Evolutionary conservation across 2,329 filamentous ascomycete species (phyloP).

Genomic region (Calonectria pteridis): DNA sequence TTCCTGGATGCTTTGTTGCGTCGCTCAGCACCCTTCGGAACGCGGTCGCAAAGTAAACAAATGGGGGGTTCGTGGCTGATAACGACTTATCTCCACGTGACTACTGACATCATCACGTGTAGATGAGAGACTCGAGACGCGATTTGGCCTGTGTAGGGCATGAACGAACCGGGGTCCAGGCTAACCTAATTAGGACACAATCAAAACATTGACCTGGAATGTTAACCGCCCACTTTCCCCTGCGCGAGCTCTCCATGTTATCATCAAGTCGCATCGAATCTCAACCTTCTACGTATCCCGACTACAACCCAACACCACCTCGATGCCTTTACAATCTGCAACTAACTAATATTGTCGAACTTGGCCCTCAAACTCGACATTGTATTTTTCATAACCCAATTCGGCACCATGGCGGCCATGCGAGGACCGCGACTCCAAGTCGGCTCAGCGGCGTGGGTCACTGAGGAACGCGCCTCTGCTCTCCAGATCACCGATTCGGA

Average conservation of each 20-base stretch:
- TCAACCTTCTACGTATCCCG: conserved; percentile 32
- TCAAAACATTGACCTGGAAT: conserved; percentile 56
- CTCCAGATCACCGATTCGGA: conserved; percentile 82
- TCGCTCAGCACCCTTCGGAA: conserved; percentile 42
- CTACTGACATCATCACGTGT: conserved; percentile 32
- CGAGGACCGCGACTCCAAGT: conserved; percentile 74
- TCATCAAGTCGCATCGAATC: conserved; percentile 30
- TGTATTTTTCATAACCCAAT: conserved; percentile 24
- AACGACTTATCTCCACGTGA: conserved; percentile 56
- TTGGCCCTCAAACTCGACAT: conserved; percentile 21
- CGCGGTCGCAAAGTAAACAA: conserved; percentile 58
- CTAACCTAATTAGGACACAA: conserved; percentile 52
- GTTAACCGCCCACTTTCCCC: conserved; percentile 25
- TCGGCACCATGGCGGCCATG: conserved; percentile 57
- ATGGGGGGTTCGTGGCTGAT: conserved; percentile 52
- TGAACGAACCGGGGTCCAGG: conserved; percentile 25
- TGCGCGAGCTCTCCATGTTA: conserved; percentile 35
- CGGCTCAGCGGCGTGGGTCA: conserved; percentile 87
- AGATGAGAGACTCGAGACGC: conserved; percentile 30
- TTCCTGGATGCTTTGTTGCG: conserved; percentile 44
- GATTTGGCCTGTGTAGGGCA: conserved; percentile 28
- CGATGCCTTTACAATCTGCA: conserved; percentile 42
- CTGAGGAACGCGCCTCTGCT: conserved; percentile 84
- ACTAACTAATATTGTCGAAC: conserved; percentile 33
- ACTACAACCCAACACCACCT: conserved; percentile 26